Conservation (phyloP, 108 stramenopile species). For the Cyclotella cryptica region DNA sequence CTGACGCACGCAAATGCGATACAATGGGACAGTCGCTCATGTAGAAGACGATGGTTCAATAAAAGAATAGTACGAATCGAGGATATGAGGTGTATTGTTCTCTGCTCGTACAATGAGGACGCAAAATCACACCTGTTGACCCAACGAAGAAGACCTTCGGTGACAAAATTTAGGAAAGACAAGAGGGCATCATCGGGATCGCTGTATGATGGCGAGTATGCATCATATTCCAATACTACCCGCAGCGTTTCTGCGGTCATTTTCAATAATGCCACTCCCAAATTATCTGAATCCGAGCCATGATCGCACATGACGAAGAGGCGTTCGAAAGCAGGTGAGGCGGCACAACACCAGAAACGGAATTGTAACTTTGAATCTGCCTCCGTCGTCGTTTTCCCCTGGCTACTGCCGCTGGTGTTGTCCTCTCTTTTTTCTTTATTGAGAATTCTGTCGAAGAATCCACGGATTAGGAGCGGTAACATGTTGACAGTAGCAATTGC, state of each 20-base stretch:
- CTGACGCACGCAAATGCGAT: conserved; percentile 32
- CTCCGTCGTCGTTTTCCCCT: conserved; percentile 7
- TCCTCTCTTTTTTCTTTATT: not conserved
- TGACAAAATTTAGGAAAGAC: conserved; percentile 54
- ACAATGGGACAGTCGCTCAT: conserved; percentile 40
- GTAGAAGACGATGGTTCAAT: conserved; percentile 63
- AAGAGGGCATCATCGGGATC: conserved; percentile 58
- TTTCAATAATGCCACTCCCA: conserved; percentile 13
- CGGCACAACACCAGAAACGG: conserved; percentile 41
- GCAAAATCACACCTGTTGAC: not conserved
- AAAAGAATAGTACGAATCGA: conserved; percentile 37
- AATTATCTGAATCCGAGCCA: not conserved
- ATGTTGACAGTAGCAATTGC: conserved; percentile 8
- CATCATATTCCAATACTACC: conserved; percentile 63
- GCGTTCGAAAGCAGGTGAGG: conserved; percentile 26
- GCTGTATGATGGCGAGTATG: conserved; percentile 69
- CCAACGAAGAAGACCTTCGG: conserved; percentile 20
- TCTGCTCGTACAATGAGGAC: not conserved
- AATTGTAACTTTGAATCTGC: conserved; percentile 42
- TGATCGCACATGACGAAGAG: conserved; percentile 4
- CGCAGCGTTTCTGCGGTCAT: conserved; percentile 46
- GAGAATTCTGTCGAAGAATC: conserved; percentile 38
- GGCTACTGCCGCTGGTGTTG: not conserved
- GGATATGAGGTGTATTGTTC: conserved; percentile 1
- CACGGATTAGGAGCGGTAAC: conserved; percentile 26